A percentile compares a stretch with the other conserved stretches of the same genome.
These are phyloP conservation scores for Scheffersomyces lignicola DNA, from an alignment of 1,139 yeast genomes.

Conservation along the genomic window DNA sequence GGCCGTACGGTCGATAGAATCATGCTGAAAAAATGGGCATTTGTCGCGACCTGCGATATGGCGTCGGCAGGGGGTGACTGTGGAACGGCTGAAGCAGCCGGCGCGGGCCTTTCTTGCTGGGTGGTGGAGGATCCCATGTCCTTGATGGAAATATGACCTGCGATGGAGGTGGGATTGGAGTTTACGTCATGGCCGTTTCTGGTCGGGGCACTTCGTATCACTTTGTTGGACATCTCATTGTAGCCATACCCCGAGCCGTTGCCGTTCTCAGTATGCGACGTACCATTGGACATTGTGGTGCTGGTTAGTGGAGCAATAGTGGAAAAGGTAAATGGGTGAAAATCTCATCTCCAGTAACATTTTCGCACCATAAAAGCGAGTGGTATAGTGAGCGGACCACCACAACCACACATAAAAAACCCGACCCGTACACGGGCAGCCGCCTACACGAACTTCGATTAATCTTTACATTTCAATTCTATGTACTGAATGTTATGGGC, in stretches of 20 bases:
- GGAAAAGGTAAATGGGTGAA: no score
- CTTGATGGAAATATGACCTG: constrained; percentile 59
- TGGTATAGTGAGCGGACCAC: no score
- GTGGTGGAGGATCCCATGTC: constrained; percentile 84
- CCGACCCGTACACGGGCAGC: no score
- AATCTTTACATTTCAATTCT: no score
- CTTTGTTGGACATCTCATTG: constrained; percentile 66
- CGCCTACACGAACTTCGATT: no score
- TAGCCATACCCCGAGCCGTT: constrained; percentile 1
- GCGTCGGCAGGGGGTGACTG: not conserved
- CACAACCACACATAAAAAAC: no score
- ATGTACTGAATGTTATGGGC: not conserved
- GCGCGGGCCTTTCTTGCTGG: no score
- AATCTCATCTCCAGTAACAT: no score
- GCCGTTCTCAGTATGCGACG: no score
- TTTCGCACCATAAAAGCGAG: no score
- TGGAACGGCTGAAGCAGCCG: constrained; percentile 20
- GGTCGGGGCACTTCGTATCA: constrained; percentile 52
- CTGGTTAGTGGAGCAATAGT: no score
- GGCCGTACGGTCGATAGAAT: constrained; percentile 8
- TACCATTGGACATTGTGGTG: no score
- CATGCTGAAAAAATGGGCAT: not conserved
- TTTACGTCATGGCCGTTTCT: constrained; percentile 47
- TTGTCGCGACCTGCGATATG: not conserved
- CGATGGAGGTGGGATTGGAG: constrained; percentile 69